Evolutionary conservation across 2,329 filamentous ascomycete genomes (phyloP).

Genomic region (Arthroderma sp.): DNA sequence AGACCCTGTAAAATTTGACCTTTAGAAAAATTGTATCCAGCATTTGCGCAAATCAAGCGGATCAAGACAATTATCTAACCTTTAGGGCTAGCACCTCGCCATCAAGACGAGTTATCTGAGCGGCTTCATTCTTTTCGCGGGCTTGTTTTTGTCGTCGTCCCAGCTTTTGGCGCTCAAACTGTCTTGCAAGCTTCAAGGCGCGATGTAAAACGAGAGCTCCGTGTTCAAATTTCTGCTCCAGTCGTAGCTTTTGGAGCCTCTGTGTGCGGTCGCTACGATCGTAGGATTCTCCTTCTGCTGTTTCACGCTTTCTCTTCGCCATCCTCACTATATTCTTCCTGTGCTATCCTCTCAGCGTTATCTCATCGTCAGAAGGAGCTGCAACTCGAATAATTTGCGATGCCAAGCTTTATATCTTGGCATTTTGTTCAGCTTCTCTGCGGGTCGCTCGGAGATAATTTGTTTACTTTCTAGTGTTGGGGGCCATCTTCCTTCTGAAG

Average conservation of each 20-base stretch:
- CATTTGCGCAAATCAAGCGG: neutral
- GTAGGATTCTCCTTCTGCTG: conserved; percentile 16
- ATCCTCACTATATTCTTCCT: neutral
- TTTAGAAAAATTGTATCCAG: neutral
- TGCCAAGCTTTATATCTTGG: too few relatives aligned
- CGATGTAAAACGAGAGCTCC: conserved; percentile 37
- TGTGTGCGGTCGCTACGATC: conserved; percentile 16
- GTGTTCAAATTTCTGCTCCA: conserved; percentile 37
- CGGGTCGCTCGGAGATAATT: too few relatives aligned
- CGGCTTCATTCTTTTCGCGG: conserved; percentile 29
- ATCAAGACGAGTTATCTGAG: conserved; percentile 33
- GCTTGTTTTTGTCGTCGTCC: conserved; percentile 46
- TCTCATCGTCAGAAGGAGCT: too few relatives aligned
- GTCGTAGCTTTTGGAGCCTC: conserved; percentile 23
- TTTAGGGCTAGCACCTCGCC: conserved; percentile 46
- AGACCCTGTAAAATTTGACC: conserved; percentile 28
- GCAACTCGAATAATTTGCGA: too few relatives aligned
- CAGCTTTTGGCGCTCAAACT: conserved; percentile 52
- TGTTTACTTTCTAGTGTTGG: too few relatives aligned
- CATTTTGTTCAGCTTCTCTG: too few relatives aligned
- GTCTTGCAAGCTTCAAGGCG: conserved; percentile 45
- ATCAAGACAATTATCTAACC: conserved; percentile 20
- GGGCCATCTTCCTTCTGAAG: too few relatives aligned
- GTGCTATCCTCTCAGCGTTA: too few relatives aligned
- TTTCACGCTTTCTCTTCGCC: conserved; percentile 29